Percentiles rank a stretch among this genome's conserved stretches.
These are phyloP conservation scores for Irpex rosettiformis DNA, from an alignment of 1,284 basidiomycete species.

Conservation along the genomic window DNA sequence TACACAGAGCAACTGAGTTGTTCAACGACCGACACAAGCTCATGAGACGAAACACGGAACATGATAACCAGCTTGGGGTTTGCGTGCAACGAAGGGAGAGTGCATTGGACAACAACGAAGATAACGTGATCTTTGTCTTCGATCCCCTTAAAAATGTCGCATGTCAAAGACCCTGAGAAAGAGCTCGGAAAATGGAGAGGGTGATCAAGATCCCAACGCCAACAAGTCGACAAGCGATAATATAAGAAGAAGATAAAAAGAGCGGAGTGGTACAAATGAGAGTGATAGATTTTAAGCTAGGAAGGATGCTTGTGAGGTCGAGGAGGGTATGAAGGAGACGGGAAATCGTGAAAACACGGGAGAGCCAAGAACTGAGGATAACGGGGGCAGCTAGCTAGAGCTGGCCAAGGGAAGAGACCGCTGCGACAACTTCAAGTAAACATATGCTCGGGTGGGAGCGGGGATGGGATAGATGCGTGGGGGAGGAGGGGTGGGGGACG, in stretches of 20 bases:
- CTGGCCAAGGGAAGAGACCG: background rate
- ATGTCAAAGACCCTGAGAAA: background rate
- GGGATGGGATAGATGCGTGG: background rate
- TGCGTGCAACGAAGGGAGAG: background rate
- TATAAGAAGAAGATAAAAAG: background rate
- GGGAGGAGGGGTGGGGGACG: too few relatives aligned
- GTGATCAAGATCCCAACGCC: slow-evolving; percentile 24
- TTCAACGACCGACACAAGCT: background rate
- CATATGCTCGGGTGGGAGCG: background rate
- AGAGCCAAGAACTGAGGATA: too few relatives aligned
- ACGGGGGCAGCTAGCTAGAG: too few relatives aligned
- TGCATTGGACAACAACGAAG: background rate
- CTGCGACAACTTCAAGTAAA: background rate
- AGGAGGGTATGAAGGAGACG: background rate
- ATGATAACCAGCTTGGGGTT: too few relatives aligned
- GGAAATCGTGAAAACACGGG: too few relatives aligned
- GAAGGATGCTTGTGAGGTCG: background rate
- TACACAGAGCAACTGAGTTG: background rate
- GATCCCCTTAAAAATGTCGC: background rate
- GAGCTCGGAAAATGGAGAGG: slow-evolving; percentile 8
- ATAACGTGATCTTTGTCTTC: background rate
- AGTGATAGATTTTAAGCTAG: background rate
- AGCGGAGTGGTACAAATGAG: background rate
- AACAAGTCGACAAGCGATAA: slow-evolving; percentile 13
- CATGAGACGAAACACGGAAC: background rate